Evolutionary conservation across 345 rosid species (phyloP), one percentile per base, ranked within the genome.

Genomic region (Bruguiera parviflora): DNA sequence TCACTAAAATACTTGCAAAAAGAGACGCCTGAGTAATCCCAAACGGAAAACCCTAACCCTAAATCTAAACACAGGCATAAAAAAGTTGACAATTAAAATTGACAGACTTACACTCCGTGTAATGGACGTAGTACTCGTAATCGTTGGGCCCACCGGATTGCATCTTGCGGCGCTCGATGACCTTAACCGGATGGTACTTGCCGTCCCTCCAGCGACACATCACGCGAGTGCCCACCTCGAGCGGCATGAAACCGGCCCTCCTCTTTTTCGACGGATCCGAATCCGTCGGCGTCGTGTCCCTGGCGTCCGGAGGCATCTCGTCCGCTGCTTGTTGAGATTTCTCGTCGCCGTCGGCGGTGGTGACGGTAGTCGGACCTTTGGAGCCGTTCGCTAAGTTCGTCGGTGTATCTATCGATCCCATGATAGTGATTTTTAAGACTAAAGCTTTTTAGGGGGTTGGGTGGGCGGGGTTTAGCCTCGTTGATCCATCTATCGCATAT

Each of bases 191-290:
- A 61, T 95, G 99, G 62, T 85, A 89, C 76, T 95, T 95, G 3
- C 88, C 89, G 81, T 95, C 99, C 68, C 99, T 84, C 99, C 99
- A 92, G 8, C 86, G 93, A 85, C 99, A 92, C 98, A 86, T 67
- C 56, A 92, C 99, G 67, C 96, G 92, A 70, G 98, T 92, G 24
- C 99, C 99, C 5, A 95, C 99, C 78, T 95, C 99, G 53, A 92
- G 85, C 10, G 96, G 98, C 8, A 87, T 87, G 77, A 85, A 61
- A 69, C 89, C 80, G 31, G 78, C 62, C 78, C 56, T 88, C 79
- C 96, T 87, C 86, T 77, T 87, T 83, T 74, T 92, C 70, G 78
- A 67, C 8, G 81, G 71, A 8, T 91, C 97, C 61, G 81, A 58
- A 70, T 85, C 96, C 6, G 47, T 19, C 58, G 61, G 68, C 25